These are phyloP conservation scores for Tricholomella constricta DNA, from an alignment of 768 basidiomycete species.

Conservation along the genomic window DNA sequence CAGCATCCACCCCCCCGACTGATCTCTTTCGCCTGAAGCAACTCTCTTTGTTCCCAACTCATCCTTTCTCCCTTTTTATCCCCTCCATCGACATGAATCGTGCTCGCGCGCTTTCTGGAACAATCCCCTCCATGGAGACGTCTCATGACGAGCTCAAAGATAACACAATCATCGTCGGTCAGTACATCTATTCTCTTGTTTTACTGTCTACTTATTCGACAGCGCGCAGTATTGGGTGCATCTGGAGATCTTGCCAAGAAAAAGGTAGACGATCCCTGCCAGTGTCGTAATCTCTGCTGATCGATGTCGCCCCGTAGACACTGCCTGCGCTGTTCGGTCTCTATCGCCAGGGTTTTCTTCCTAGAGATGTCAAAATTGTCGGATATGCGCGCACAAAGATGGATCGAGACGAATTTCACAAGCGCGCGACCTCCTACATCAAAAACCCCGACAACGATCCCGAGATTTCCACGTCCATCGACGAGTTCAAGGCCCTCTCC, in stretches of 20 bases:
- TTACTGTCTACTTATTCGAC: conserved; percentile 14
- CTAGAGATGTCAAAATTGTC: conserved; percentile 83
- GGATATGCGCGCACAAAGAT: conserved; percentile 98
- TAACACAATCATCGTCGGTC: conserved; percentile 89
- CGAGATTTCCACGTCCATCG: conserved; percentile 59
- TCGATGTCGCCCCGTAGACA: conserved; percentile 56
- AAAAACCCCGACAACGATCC: conserved; percentile 71
- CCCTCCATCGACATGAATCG: conserved; percentile 39
- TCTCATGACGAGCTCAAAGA: conserved; percentile 72
- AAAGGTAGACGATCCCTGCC: conserved; percentile 57
- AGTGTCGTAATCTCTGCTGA: conserved; percentile 6
- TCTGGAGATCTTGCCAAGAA: conserved; percentile 99
- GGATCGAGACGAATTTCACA: conserved; percentile 81
- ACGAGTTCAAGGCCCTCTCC: conserved; percentile 81
- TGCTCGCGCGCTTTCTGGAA: conserved; percentile 68
- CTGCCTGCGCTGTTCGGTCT: conserved; percentile 94
- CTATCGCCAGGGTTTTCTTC: conserved; percentile 78
- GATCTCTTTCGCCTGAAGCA: not conserved
- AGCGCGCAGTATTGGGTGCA: conserved; percentile 79
- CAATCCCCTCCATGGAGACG: conserved; percentile 89
- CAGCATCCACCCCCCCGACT: conserved; percentile 18
- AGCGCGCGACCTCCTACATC: conserved; percentile 83
- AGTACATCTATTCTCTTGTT: conserved; percentile 30
- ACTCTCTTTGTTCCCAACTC: conserved; percentile 17
- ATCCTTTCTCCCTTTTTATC: conserved; percentile 10